Base-by-base conservation (phyloP, 441 rosid species). In the Euphorbia celastroides region DNA sequence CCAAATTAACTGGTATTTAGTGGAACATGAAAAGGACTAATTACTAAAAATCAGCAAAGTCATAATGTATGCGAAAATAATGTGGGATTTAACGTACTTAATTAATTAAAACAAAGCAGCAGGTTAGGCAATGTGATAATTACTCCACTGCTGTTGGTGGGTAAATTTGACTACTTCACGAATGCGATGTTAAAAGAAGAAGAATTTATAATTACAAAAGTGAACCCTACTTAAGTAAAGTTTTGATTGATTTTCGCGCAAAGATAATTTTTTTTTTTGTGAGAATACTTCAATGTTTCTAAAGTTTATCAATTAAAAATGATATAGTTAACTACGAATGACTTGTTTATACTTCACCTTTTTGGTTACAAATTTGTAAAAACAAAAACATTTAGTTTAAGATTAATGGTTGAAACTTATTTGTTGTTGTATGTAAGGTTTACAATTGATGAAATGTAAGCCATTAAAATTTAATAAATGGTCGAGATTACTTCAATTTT, bases 71-170 rank as follows among this genome's bases (percentile, higher is more conserved):
- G 60, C 68, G 70, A 68, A 51, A 71, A 46, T 69, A 41, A 46
- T 76, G 67, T 44, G 44, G 42, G 51, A 65, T 36, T 68, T 71
- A 55, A 13, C 67, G 26, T n/a, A n/a, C n/a, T n/a, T 22, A 2
- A 26, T 32, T 20, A 13, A 16, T 14, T 50, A 44, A 44, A 44
- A 10, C 2, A 44, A n/a, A 65, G 19, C 16, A 27, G 20, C 66
- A 44, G 57, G 46, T 30, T 51, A 69, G 81, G 77, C 71, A 73
- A 70, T 7, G 56, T 64, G 69, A 82, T 73, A 71, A 79, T 82
- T 73, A 61, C 72, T 16, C 57, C 27, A 76, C 79, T 72, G 30
- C 74, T 74, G 1, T 27, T 34, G 70, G 78, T 74, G 79, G 75
- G 67, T 67, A 55, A 25, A 46, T 11, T 70, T 77, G 79, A 80